Conservation (phyloP, 208 protist species). For the Trypanosoma lewisi region DNA sequence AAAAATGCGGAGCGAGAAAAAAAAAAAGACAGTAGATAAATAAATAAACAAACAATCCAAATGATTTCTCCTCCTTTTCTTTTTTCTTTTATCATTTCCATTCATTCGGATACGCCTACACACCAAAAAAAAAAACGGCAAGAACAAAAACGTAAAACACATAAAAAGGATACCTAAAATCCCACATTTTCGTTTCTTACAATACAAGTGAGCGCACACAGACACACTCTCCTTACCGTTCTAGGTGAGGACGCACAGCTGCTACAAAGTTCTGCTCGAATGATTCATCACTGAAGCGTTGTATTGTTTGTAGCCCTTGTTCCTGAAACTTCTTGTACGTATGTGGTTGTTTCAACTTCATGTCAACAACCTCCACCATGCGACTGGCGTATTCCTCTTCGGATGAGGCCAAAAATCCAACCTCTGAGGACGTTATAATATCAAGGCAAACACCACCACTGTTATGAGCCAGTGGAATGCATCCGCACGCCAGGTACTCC, state of each 20-base stretch:
- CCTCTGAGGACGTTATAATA: conserved; percentile 74
- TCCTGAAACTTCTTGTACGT: conserved; percentile 40
- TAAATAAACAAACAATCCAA: not conserved
- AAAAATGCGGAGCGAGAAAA: too few relatives aligned
- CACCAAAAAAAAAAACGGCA: conserved; percentile 18
- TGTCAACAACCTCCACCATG: conserved; percentile 54
- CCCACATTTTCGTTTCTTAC: not conserved
- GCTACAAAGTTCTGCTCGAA: conserved; percentile 19
- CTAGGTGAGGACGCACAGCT: conserved; percentile 14
- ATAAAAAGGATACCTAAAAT: not conserved
- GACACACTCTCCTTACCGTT: not conserved
- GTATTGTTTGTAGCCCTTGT: conserved; percentile 19
- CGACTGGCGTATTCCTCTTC: conserved; percentile 83
- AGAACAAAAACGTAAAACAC: not conserved
- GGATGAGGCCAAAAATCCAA: conserved; percentile 87
- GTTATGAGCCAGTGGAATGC: conserved; percentile 92
- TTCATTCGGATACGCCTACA: conserved; percentile 2
- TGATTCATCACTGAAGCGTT: conserved; percentile 27
- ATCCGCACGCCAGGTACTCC: conserved; percentile 95
- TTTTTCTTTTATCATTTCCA: too few relatives aligned
- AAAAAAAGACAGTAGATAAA: too few relatives aligned
- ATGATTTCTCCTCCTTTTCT: too few relatives aligned
- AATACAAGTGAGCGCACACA: not conserved
- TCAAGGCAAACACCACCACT: conserved; percentile 94
- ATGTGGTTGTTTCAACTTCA: conserved; percentile 27